Evolutionary conservation across 306 rosid genomes (phyloP), one percentile per base, ranked within the genome.

Genomic region (Sechiopsis laciniata): DNA sequence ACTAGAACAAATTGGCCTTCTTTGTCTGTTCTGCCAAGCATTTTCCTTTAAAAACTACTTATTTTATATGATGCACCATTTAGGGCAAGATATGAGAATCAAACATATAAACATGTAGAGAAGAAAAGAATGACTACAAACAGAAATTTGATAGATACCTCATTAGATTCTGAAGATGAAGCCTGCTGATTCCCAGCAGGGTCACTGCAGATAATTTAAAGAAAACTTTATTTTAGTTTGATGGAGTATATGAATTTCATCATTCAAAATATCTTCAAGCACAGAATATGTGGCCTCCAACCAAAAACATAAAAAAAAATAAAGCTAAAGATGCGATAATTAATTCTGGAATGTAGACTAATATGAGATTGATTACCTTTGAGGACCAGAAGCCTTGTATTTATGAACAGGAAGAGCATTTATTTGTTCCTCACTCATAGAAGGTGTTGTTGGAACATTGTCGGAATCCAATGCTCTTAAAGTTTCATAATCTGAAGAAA

Each of bases 361-460:
- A 29, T 40, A 72, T 12, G 22, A 13, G 55, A 14, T 20, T 61
- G 60, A 14, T 78, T 90, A 87, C 97, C 46, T 86, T 74, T 88
- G 95, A 57, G 87, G 76, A 80, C 87, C 85, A 68, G 83, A 78
- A 75, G 72, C 87, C 88, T 87, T 91, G 85, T 91, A 87, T 55
- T 91, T 87, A 79, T 92, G 97, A 24, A 89, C 90, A 11, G 96
- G 97, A 77, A 89, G 94, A 74, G 97, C 87, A 78, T 91, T 87
- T 76, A 89, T 91, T 86, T 91, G 94, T 78, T 86, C 91, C 78
- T 91, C 94, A 7, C 85, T 89, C 96, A 91, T 91, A 32, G 97
- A 87, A 77, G 90, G 80, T 77, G 87, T 80, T 54, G 91, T 69
- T 37, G 94, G 91, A 82, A 78, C 84, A 82, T 87, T 91, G 64